These are phyloP conservation scores for Cladorrhinum sp. DNA, from an alignment of 2,329 filamentous ascomycete species.

Conservation along the genomic window DNA sequence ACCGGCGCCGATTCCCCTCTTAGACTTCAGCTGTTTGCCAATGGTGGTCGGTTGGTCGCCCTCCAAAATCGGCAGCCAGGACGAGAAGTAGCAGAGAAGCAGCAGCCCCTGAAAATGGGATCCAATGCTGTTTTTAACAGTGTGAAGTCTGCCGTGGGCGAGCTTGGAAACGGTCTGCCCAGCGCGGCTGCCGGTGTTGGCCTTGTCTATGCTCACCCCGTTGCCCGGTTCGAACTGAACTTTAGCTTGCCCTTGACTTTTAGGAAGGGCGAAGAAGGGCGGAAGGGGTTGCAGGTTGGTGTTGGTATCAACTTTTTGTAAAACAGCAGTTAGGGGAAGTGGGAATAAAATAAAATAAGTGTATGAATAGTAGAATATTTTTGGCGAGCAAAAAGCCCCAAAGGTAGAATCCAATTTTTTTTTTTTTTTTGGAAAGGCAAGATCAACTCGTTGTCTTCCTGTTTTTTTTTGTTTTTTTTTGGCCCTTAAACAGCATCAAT, in stretches of 20 bases:
- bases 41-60: slow-evolving; percentile 80
- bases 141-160: slow-evolving; percentile 61
- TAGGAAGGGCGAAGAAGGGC: slow-evolving; percentile 77
- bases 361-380: background rate
- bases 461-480: too few relatives aligned
- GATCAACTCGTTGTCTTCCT: too few relatives aligned
- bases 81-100: slow-evolving; percentile 41
- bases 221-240: slow-evolving; percentile 92
- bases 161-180: slow-evolving; percentile 72
- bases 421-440: too few relatives aligned
- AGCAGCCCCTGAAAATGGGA: slow-evolving; percentile 44
- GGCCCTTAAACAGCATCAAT: too few relatives aligned
- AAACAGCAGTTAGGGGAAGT: too few relatives aligned
- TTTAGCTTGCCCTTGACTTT: slow-evolving; percentile 84
- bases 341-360: background rate
- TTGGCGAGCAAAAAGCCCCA: background rate
- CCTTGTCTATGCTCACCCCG: slow-evolving; percentile 90
- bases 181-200: slow-evolving; percentile 85
- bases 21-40: slow-evolving; percentile 85
- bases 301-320: slow-evolving; percentile 95
- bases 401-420: background rate
- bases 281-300: slow-evolving; percentile 93
- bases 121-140: slow-evolving; percentile 48
- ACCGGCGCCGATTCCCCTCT: slow-evolving; percentile 80
- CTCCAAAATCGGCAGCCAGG: slow-evolving; percentile 53